Base-by-base conservation (phyloP, 345 rosid species). In the Odontarrhena argentea region DNA sequence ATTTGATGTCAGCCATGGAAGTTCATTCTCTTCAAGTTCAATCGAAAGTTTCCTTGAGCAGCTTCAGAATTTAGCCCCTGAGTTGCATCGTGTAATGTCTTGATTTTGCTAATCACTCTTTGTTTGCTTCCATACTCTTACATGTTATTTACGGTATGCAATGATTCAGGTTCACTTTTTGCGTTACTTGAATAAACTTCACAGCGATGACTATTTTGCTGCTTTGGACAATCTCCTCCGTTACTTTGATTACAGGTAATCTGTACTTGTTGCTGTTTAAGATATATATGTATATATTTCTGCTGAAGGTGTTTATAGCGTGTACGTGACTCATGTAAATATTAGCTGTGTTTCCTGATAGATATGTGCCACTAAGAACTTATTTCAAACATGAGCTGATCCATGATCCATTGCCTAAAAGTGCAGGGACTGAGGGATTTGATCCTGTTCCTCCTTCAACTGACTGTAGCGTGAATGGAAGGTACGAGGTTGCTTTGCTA, bases 381-480 rank as follows among this genome's bases (percentile, higher is more conserved):
- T 28, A 25, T 60, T 60, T 44, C 51, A 68, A 68, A 67, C 55
- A 58, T 61, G 60, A 75, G 46, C 78, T 83, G 43, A 84, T 79
- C 77, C 70, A 66, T 50, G 69, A 60, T 75, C 71, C 67, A 74
- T 77, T 70, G 77, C 49, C 66, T 74, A 78, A 82, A 83, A 94
- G 99, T 94, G 96, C 96, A 88, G 99, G 97, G 85, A 79, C 73
- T 25, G 99, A 91, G 83, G 97, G 96, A 82, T 77, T 84, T 74
- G 99, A 94, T 73, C 77, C 80, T 69, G 80, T 76, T 74, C 78
- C 85, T 32, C 69, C 86, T 67, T 77, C 91, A 68, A 63, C 81
- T 70, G 86, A 76, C 18, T 80, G 77, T 47, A 85, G 74, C 77
- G 74, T 68, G 71, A 68, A 69, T 40, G 97, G 87, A 80, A 82